Percentiles rank a stretch among this genome's conserved stretches.
These are phyloP conservation scores for maize (Zea mays) DNA, from an alignment of 176 grass and related monocot genomes.

Conservation along the genomic window Zm-B73-REFERENCE-NAM-5.0 NC_050102.1:9279501-9280000, in stretches of 20 bases:
- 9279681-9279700: conserved; percentile 74
- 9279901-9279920: conserved; percentile 27
- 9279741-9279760: conserved; percentile 59
- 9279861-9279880: conserved; percentile 39
- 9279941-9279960: conserved; percentile 38
- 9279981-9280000: conserved; percentile 41
- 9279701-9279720: conserved; percentile 65
- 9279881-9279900: conserved; percentile 49
- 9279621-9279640: conserved; percentile 68
- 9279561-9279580: conserved; percentile 59
- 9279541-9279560: conserved; percentile 23
- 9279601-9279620: conserved; percentile 50
- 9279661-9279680: conserved; percentile 57
- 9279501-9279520: neutral
- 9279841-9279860: conserved; percentile 48
- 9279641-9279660: conserved; percentile 31
- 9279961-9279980: conserved; percentile 49
- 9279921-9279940: conserved; percentile 9
- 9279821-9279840: conserved; percentile 61
- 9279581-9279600: neutral
- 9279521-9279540: neutral
- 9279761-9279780: conserved; percentile 66
- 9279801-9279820: conserved; percentile 52
- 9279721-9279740: conserved; percentile 38
- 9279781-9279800: conserved; percentile 80